Percentiles rank a stretch among this genome's conserved stretches.
Conservation (phyloP, 805 yeast species). For the Ogataea angusta region DNA sequence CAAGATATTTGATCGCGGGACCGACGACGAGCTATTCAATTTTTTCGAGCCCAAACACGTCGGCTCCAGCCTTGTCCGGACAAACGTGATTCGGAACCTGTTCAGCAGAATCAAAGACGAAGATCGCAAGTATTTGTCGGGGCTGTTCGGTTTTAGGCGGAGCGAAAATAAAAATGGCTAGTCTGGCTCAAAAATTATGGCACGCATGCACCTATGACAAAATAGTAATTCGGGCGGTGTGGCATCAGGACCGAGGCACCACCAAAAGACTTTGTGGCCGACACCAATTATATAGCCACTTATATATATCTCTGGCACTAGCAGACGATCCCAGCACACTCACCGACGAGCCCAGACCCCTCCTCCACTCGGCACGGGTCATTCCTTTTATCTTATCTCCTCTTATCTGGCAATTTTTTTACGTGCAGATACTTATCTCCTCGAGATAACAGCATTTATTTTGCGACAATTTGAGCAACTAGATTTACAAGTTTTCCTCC, state of each 20-base stretch:
- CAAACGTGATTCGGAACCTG: constrained; percentile 10
- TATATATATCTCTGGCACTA: not conserved
- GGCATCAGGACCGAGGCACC: not conserved
- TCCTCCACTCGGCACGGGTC: not conserved
- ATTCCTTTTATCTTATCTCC: constrained; percentile 8
- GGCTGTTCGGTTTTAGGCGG: constrained; percentile 7
- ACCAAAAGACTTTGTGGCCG: not conserved
- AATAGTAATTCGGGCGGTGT: constrained; percentile 9
- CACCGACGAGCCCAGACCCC: not conserved
- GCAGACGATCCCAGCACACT: not conserved
- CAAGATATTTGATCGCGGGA: constrained; percentile 47
- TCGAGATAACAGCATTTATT: constrained; percentile 10
- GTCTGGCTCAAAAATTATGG: not conserved
- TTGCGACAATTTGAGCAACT: constrained; percentile 13
- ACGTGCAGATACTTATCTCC: constrained; percentile 13
- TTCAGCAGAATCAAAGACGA: constrained; percentile 13
- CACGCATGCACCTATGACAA: constrained; percentile 6
- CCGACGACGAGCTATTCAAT: constrained; percentile 67
- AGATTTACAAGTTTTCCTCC: constrained; percentile 5
- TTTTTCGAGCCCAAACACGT: constrained; percentile 35
- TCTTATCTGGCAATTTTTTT: constrained; percentile 10
- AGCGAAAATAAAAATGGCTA: constrained; percentile 1
- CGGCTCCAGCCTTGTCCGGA: constrained; percentile 10
- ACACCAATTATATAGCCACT: not conserved
- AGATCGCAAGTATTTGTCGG: constrained; percentile 4